phyloP scores from a whole-genome alignment of 1,284 basidiomycete genomes.

The Melampsora americana region DNA sequence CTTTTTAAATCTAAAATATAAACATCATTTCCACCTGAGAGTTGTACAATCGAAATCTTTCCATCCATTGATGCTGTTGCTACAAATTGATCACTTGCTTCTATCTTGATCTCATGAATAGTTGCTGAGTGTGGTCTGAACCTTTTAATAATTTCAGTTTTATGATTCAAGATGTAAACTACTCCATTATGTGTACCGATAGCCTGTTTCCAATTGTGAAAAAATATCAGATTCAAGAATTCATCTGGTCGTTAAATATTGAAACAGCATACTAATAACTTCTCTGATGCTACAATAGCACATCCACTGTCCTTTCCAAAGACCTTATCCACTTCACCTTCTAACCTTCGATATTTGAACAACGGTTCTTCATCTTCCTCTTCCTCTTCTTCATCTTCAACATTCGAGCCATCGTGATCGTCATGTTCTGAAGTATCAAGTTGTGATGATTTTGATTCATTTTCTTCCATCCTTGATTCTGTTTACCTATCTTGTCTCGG shows the following conservation, averaged over 20 bases:
- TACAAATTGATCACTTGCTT: constrained; percentile 80
- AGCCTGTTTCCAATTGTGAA: constrained; percentile 55
- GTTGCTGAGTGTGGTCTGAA: constrained; percentile 90
- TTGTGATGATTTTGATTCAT: background rate
- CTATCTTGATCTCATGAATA: constrained; percentile 78
- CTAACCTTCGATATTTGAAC: constrained; percentile 82
- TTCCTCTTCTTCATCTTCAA: constrained; percentile 44
- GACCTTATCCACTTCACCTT: constrained; percentile 66
- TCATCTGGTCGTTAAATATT: background rate
- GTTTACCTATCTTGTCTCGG: background rate
- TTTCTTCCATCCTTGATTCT: constrained; percentile 1
- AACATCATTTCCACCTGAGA: constrained; percentile 67
- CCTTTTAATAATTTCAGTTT: constrained; percentile 79
- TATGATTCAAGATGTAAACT: constrained; percentile 77
- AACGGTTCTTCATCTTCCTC: constrained; percentile 55
- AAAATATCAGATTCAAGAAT: background rate
- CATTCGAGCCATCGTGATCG: background rate
- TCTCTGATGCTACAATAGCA: constrained; percentile 71
- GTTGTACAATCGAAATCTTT: constrained; percentile 81
- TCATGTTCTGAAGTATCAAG: background rate
- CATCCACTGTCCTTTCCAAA: constrained; percentile 61
- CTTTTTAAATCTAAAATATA: constrained; percentile 89
- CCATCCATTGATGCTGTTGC: constrained; percentile 93
- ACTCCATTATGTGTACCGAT: constrained; percentile 88
- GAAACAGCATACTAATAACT: constrained; percentile 64